Conservation (phyloP, 1,139 yeast species). For the Protomyces lactucae-debilis region DNA sequence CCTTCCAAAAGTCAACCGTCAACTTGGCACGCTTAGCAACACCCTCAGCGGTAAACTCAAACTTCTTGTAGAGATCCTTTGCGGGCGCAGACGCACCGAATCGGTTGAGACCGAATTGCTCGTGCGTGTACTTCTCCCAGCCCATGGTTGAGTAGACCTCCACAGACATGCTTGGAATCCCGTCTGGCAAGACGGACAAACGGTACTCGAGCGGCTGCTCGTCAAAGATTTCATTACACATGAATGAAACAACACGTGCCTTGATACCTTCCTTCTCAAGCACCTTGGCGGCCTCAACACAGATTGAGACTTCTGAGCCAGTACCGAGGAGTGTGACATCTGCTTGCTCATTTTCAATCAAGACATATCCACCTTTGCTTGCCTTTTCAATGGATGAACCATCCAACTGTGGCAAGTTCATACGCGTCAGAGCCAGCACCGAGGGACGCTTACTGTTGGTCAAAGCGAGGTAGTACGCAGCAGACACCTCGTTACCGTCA, state of each 20-base stretch:
- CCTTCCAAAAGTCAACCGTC: conserved; percentile 80
- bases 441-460: conserved; percentile 74
- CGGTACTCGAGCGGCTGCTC: conserved; percentile 72
- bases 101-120: conserved; percentile 90
- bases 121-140: conserved; percentile 95
- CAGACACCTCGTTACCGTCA: conserved; percentile 98
- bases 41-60: conserved; percentile 92
- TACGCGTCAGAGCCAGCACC: conserved; percentile 90
- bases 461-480: conserved; percentile 83
- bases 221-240: conserved; percentile 90
- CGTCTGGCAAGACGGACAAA: conserved; percentile 87
- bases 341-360: conserved; percentile 54
- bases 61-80: conserved; percentile 70
- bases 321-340: conserved; percentile 80
- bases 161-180: conserved; percentile 85
- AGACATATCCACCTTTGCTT: conserved; percentile 87
- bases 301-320: conserved; percentile 90
- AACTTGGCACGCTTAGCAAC: conserved; percentile 79
- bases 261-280: conserved; percentile 63
- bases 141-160: conserved; percentile 92
- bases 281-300: conserved; percentile 74
- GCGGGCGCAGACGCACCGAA: conserved; percentile 98
- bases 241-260: conserved; percentile 83
- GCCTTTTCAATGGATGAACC: conserved; percentile 93
- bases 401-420: conserved; percentile 93